These are phyloP conservation scores for Rubroshorea leprosula DNA, from an alignment of 345 rosid genomes.

Conservation along the genomic window DNA sequence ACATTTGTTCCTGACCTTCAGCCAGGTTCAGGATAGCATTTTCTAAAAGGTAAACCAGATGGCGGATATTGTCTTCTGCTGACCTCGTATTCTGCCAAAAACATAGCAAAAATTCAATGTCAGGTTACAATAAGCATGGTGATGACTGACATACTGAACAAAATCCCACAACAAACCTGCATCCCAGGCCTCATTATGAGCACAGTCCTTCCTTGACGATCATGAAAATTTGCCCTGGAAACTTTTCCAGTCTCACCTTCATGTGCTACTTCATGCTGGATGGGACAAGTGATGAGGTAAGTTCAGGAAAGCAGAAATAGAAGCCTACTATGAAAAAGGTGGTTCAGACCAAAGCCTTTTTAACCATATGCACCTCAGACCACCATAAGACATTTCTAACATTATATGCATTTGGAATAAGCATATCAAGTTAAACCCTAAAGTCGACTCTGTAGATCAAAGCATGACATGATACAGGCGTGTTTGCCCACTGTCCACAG, in stretches of 20 bases:
- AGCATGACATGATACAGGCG: no score
- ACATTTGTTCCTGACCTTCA: slow-evolving; percentile 79
- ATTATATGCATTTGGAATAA: no score
- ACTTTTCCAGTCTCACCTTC: slow-evolving; percentile 95
- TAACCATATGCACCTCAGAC: not conserved
- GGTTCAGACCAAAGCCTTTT: no score
- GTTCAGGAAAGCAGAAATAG: slow-evolving; percentile 11
- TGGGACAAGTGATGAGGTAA: not conserved
- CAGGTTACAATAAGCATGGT: not conserved
- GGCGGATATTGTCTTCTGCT: slow-evolving; percentile 63
- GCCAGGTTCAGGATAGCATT: slow-evolving; percentile 76
- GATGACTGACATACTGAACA: not conserved
- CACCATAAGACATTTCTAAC: no score
- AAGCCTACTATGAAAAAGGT: no score
- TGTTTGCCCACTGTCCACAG: no score
- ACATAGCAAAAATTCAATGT: slow-evolving; percentile 1
- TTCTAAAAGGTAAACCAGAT: slow-evolving; percentile 81
- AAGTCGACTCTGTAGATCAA: no score
- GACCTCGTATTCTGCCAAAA: slow-evolving; percentile 63
- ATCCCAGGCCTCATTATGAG: slow-evolving; percentile 90
- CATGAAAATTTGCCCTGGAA: slow-evolving; percentile 75
- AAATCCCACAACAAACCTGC: slow-evolving; percentile 47
- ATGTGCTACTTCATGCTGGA: slow-evolving; percentile 69
- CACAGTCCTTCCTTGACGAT: slow-evolving; percentile 68
- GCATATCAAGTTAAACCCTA: no score